Conservation (phyloP, 73 alveolate species). For the Durusdinium trenchii region DNA sequence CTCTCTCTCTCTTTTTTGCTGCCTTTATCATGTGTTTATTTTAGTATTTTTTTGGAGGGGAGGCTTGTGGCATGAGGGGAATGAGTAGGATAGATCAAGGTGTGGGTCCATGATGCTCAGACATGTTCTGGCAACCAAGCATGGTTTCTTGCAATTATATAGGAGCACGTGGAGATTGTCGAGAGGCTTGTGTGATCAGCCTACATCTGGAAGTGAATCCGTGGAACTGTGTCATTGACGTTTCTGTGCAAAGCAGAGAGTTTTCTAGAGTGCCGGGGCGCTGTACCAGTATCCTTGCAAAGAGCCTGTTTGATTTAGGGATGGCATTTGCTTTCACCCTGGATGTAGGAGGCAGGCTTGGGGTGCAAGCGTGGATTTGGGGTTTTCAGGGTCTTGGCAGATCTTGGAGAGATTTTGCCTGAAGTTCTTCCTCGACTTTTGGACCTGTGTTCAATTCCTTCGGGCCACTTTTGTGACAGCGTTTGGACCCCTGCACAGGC, state of each 20-base stretch:
- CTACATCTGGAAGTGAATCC: too few species aligned
- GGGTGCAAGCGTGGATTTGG: background rate
- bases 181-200: slow-evolving; percentile 50
- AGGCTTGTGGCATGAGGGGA: too few species aligned
- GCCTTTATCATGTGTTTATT: too few species aligned
- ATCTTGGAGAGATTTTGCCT: slow-evolving; percentile 91
- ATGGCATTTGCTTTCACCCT: slow-evolving; percentile 34
- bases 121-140: too few species aligned
- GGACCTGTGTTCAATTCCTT: slow-evolving; percentile 21
- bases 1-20: too few species aligned
- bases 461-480: slow-evolving; percentile 33
- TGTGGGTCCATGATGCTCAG: too few species aligned
- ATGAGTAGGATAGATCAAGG: too few species aligned
- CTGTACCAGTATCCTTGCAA: background rate
- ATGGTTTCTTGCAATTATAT: too few species aligned
- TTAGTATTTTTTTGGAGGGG: too few species aligned
- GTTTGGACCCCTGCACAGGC: background rate
- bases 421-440: slow-evolving; percentile 36
- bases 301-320: background rate
- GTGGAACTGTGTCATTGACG: background rate
- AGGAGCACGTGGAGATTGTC: slow-evolving; percentile 82
- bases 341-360: background rate
- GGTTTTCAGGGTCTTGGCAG: background rate
- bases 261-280: background rate
- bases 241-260: background rate